Evolutionary conservation across 2,329 filamentous ascomycete genomes (phyloP), one percentile per base, ranked within the genome.

Genomic region (Bipolaris oryzae): DNA sequence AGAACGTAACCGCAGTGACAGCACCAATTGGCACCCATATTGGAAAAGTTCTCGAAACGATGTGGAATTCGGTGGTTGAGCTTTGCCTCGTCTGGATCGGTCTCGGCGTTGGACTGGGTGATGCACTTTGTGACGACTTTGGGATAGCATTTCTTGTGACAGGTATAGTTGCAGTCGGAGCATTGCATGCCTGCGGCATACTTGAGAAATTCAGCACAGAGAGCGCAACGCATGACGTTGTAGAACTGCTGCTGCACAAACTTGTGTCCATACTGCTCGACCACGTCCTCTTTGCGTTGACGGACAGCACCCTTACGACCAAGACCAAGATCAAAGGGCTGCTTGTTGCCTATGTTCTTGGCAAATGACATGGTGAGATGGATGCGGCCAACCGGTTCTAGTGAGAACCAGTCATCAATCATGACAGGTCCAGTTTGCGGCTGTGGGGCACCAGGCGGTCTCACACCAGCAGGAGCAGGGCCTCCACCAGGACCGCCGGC

Each of bases 81-180:
- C 83, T 98, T 99, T 79, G 97, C 95, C 78, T 99, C 95, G 78
- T 99, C 95, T 20, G 95, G 94, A 76, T 99, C 95, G 5, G 92
- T 96, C 77, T 99, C 95, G 62, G 95, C 94, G 74, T 99, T 99
- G 61, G 94, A 97, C 77, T 99, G 98, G 80, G 94, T 98, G 77
- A 99, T 99, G 80, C 95, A 99, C 79, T 99, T 99, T 62, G 95
- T 99, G 68, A 99, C 95, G 44, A 99, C 95, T 76, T 93, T 96
- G 15, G 87, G 81, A 77, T 98, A 99, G 76, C 95, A 99, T 79
- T 98, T 97, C 70, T 92, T 94, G 78, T 99, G 95, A 78, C 95
- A 99, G 37, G 94, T 98, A 80, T 98, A 98, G 80, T 98, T 98
- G 89, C 95, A 99, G 79, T 99, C 95, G 64, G 96, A 91, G 78